Conservation (phyloP, 108 stramenopile genomes). For the Skeletonema potamos region DNA sequence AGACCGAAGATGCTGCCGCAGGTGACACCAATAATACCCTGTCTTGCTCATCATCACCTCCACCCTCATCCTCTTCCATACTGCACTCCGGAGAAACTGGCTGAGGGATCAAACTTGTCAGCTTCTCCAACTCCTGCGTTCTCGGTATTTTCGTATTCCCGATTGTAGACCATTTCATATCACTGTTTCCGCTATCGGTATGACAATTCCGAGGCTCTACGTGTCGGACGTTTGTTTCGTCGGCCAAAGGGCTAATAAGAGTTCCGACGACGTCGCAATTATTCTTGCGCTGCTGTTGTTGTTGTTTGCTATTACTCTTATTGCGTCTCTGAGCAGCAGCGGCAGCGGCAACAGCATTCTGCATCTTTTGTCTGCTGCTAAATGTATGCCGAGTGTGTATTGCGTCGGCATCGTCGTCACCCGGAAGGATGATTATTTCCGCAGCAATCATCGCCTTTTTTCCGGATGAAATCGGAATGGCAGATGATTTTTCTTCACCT, state of each 20-base stretch:
- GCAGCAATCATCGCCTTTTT: neutral
- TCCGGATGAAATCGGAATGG: neutral
- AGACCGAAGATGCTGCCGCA: neutral
- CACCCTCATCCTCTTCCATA: neutral
- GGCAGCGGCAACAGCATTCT: neutral
- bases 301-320: neutral
- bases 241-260: neutral
- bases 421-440: neutral
- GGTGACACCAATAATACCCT: neutral
- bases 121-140: neutral
- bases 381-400: neutral
- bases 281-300: neutral
- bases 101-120: neutral
- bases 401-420: neutral
- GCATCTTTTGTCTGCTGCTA: neutral
- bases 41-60: neutral
- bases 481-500: neutral
- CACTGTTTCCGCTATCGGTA: neutral
- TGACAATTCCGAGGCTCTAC: neutral
- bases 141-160: neutral
- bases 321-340: neutral
- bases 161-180: neutral
- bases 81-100: neutral
- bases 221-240: neutral
- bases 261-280: neutral